Base-by-base conservation (phyloP, 73 alveolate species). In the Paramecium sexaurelia region DNA sequence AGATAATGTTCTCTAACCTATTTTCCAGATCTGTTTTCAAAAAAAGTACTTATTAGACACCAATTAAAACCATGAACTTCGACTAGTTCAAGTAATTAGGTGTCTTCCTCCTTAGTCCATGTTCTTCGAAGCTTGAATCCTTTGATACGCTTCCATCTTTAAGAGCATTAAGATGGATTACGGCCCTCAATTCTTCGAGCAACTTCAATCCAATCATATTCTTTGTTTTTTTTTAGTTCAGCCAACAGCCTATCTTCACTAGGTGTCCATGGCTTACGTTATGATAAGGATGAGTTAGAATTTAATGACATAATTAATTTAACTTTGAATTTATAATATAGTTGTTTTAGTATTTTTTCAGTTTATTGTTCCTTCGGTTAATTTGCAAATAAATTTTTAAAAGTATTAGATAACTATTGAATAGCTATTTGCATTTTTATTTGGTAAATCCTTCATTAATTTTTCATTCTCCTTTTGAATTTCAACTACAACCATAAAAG, bases 91-190 rank as follows among this genome's bases (percentile, higher is more conserved):
- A 35, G 27, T 19, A 87, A 47, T 55, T 66, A 67, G 9, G 1
- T 22, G 41, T 87, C 88, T 36, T 87, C 93, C 15, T 87, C 93
- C 33, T 45, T 43, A 35, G 93, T 67, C 93, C 93, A 87, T 29
- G 69, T 45, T n/a, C 93, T 87, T 87, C 93, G 13, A 41, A 68
- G 43, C 24, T 87, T 87, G 33, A 41, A 87, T 36, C 84, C 89
- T 41, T 87, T 87, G 82, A 87, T 87, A 29, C 93, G 56, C 85
- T 78, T 87, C 93, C 93, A 87, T 87, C 93, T 61, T 51, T 87
- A 29, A 22, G 88, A 36, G 41, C 93, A 87, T 87, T 87, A 67
- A 6, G 93, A 87, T 7, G 93, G 89, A 19, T 87, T 87, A 11
- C 93, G 56, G n/a, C 85, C 93, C 5, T 55, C 93, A 51, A 87